A percentile compares a stretch with the other conserved stretches of the same genome.
These are phyloP conservation scores for Ustilago nuda DNA, from an alignment of 1,284 basidiomycete genomes.

Conservation along the genomic window DNA sequence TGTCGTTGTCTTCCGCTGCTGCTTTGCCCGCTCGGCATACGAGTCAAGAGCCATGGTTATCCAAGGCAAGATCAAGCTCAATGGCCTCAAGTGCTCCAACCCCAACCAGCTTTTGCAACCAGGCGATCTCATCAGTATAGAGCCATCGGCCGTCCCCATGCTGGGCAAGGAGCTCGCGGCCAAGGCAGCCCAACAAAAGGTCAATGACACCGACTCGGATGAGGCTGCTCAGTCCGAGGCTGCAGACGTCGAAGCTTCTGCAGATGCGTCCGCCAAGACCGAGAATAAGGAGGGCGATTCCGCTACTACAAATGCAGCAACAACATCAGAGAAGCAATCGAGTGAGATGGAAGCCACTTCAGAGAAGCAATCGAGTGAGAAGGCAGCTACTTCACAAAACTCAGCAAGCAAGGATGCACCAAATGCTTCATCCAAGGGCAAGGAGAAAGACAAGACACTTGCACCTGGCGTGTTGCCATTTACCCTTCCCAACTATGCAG, in stretches of 20 bases:
- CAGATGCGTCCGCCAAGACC: not conserved
- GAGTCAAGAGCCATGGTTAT: constrained; percentile 87
- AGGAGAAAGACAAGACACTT: constrained; percentile 47
- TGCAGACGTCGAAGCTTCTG: constrained; percentile 1
- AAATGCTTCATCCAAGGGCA: constrained; percentile 14
- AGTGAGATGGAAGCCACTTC: constrained; percentile 11
- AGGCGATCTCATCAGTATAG: constrained; percentile 91
- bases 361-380: not conserved
- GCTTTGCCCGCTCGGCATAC: constrained; percentile 90
- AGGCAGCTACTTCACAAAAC: constrained; percentile 12
- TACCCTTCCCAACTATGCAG: constrained; percentile 85
- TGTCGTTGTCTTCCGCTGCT: constrained; percentile 88
- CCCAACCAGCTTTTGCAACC: constrained; percentile 91
- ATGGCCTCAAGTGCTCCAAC: constrained; percentile 84
- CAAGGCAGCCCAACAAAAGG: constrained; percentile 38
- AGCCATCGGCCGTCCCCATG: constrained; percentile 84
- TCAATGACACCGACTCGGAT: constrained; percentile 46
- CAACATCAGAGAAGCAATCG: constrained; percentile 1
- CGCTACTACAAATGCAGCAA: constrained; percentile 1
- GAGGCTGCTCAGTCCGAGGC: constrained; percentile 35
- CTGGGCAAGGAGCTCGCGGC: constrained; percentile 56
- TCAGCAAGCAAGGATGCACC: not conserved
- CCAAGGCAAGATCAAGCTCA: constrained; percentile 87
- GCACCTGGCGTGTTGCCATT: constrained; percentile 73
- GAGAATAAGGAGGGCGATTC: constrained; percentile 19